Evolutionary conservation across 495 filamentous ascomycete genomes (phyloP), one percentile per base, ranked within the genome.

Genomic region (Margaritispora aquatica): DNA sequence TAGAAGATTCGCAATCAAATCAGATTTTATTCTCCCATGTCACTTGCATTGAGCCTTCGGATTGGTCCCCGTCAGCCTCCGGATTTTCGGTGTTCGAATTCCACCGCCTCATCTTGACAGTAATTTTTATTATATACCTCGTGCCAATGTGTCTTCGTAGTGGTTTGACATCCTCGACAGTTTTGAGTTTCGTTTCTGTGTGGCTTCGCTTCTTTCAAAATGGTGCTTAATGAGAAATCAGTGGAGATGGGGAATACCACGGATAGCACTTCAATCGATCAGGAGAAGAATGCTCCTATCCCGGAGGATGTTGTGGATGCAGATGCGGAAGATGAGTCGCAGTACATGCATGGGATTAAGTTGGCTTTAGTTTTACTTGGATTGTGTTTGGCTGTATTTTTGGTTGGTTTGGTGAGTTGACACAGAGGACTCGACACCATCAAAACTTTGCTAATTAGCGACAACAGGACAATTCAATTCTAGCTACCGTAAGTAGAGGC

Each of bases 331-430:
- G 47, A 59, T 48, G 55, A 54, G 21, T 51, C 62, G 21, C 22
- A 41, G 19, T 60, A 64, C 50, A 19, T 57, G 4, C 17, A 36
- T 29, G 62, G 62, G 11, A n/a, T 53, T 24, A 52, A 38, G 15
- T 46, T 64, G 21, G 34, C 21, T 21, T 17, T 60, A 26, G 52
- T 64, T 9, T 44, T 64, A 24, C 36, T 58, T 8, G 62, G 57
- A 31, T 57, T 64, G n/a, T 56, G 57, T 24, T 38, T 64, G 26
- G 23, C 51, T 31, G 34, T 47, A 9, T 31, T 64, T n/a, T 44
- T 64, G 21, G 34, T 64, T 26, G 61, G 61, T 36, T 51, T 63
- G 55, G 61, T 63, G 58, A 15, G 44, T 19, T 24, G 11, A 13
- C 24, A 17, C 7, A 2, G 13, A 1, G 4, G 24, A 26, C 2